phyloP scores from a whole-genome alignment of 2,329 filamentous ascomycete species.

The Epichloe sylvatica region DNA sequence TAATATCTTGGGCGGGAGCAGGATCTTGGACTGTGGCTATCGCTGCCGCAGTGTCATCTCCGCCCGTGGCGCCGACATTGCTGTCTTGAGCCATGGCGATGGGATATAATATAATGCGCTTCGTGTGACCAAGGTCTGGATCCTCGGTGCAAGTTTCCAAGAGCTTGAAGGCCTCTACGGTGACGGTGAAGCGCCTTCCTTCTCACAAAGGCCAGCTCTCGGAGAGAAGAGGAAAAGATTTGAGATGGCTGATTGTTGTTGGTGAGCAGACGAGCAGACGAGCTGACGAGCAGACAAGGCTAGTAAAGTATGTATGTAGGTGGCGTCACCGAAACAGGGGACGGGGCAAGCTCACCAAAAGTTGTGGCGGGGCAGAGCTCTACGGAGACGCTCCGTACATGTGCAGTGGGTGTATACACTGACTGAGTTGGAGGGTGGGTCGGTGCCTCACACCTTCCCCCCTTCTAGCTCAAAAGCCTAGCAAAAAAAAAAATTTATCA shows the following conservation, averaged over 20 bases:
- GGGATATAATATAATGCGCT: background rate
- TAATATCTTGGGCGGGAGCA: constrained; percentile 6
- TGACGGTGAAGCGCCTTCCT: background rate
- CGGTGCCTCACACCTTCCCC: too few species aligned
- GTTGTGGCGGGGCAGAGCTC: background rate
- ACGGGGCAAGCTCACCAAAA: background rate
- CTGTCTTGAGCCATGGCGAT: constrained; percentile 4
- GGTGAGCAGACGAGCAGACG: background rate
- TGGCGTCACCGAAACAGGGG: background rate
- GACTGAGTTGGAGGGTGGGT: too few species aligned
- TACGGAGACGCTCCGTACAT: too few species aligned
- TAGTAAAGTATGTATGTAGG: background rate
- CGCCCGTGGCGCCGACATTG: background rate
- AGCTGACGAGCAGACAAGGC: background rate
- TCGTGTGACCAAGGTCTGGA: background rate
- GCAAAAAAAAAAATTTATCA: too few species aligned
- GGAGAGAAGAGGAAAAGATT: background rate
- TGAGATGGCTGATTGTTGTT: background rate
- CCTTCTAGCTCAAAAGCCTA: too few species aligned
- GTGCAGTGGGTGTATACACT: too few species aligned
- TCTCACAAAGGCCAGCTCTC: background rate
- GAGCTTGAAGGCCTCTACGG: background rate
- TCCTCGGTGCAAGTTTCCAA: background rate
- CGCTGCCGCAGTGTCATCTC: background rate
- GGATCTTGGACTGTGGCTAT: background rate